phyloP scores from a whole-genome alignment of 1,284 basidiomycete genomes.

The Irpex sp. region DNA sequence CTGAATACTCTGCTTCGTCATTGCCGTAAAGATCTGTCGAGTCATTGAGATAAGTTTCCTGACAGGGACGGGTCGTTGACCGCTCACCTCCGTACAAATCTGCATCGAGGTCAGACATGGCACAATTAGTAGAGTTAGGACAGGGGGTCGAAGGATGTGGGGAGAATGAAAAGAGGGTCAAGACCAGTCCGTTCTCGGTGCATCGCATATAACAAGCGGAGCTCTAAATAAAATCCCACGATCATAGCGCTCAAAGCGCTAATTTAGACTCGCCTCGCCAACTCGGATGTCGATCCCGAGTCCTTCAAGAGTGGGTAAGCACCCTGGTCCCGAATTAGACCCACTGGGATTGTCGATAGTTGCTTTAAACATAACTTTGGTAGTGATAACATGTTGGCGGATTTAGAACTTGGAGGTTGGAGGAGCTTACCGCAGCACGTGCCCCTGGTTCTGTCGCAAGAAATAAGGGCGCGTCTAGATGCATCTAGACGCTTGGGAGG shows the following conservation, averaged over 20 bases:
- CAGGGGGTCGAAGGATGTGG: conserved; percentile 9
- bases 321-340: too few relatives aligned
- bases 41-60: conserved; percentile 14
- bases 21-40: conserved; percentile 81
- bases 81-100: conserved; percentile 84
- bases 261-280: too few relatives aligned
- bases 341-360: too few relatives aligned
- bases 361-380: too few relatives aligned
- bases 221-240: conserved; percentile 11
- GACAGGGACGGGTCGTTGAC: not conserved
- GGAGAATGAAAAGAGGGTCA: conserved; percentile 7
- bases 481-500: too few relatives aligned
- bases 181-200: conserved; percentile 4
- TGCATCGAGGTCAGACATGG: conserved; percentile 84
- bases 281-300: too few relatives aligned
- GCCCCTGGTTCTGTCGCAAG: too few relatives aligned
- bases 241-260: not conserved
- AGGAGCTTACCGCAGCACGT: too few relatives aligned
- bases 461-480: too few relatives aligned
- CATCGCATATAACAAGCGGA: conserved; percentile 7
- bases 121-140: conserved; percentile 21
- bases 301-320: too few relatives aligned
- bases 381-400: too few relatives aligned
- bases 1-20: conserved; percentile 70
- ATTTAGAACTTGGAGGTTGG: too few relatives aligned